Evolutionary conservation across 345 rosid genomes (phyloP).

Genomic region (Turnera subulata): DNA sequence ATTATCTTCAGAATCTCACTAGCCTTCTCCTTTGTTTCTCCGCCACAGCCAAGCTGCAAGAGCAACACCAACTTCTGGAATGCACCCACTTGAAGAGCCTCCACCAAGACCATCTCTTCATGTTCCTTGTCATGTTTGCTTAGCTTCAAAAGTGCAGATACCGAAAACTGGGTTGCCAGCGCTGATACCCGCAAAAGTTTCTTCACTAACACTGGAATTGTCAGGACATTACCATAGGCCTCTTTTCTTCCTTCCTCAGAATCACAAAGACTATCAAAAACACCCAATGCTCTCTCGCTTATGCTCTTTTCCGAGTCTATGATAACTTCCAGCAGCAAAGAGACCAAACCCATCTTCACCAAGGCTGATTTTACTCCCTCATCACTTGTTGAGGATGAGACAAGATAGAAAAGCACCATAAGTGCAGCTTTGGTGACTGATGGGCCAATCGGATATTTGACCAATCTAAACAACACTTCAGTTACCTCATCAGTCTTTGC

Average conservation of each 20-base stretch:
- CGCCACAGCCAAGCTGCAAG: constrained; percentile 46
- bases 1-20: constrained; percentile 48
- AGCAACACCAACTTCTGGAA: constrained; percentile 57
- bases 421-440: constrained; percentile 37
- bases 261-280: constrained; percentile 34
- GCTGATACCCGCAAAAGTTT: constrained; percentile 38
- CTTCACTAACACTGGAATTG: constrained; percentile 46
- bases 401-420: constrained; percentile 27
- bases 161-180: constrained; percentile 35
- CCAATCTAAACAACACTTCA: constrained; percentile 18
- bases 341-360: constrained; percentile 29
- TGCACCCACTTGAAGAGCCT: constrained; percentile 50
- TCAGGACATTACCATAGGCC: constrained; percentile 33
- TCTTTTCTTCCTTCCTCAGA: constrained; percentile 31
- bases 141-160: constrained; percentile 43
- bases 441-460: constrained; percentile 28
- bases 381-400: constrained; percentile 16
- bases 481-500: constrained; percentile 22
- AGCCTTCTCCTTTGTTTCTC: constrained; percentile 50
- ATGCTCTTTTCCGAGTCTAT: constrained; percentile 31
- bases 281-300: constrained; percentile 33
- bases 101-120: constrained; percentile 24
- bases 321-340: constrained; percentile 23
- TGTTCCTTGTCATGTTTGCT: constrained; percentile 25
- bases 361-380: constrained; percentile 17